A percentile compares a stretch with the other conserved stretches of the same genome.
phyloP scores from a whole-genome alignment of 371 early-diverging fungal genomes.

The Enteropsectra breve region DNA sequence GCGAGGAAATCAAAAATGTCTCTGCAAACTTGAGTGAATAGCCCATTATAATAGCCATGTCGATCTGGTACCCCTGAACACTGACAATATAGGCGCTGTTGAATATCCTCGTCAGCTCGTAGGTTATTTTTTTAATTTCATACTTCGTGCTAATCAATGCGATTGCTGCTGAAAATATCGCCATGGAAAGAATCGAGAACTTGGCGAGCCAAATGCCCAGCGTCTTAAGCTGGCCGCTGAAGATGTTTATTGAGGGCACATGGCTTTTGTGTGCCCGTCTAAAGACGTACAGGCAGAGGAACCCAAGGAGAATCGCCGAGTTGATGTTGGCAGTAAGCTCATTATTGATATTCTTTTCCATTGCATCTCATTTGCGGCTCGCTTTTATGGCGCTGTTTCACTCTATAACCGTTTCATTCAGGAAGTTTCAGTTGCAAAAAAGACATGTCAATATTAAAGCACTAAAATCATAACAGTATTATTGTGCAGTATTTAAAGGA shows the following conservation, averaged over 20 bases:
- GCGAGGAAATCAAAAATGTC: constrained; percentile 2
- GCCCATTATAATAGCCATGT: background rate
- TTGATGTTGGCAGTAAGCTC: background rate
- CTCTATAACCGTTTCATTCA: no score
- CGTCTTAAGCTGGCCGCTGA: background rate
- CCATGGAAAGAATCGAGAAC: background rate
- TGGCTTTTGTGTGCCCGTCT: background rate
- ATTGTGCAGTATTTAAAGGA: no score
- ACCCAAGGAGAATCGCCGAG: background rate
- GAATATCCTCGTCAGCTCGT: background rate
- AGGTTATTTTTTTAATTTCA: background rate
- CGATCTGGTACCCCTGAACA: background rate
- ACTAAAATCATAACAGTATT: no score
- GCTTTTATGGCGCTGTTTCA: background rate
- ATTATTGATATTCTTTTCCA: background rate
- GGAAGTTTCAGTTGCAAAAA: no score
- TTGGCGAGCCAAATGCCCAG: background rate
- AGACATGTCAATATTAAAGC: no score
- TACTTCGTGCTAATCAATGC: background rate
- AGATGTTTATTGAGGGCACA: background rate
- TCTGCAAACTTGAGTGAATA: constrained; percentile 6
- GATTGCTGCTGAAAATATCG: background rate
- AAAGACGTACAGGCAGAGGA: background rate
- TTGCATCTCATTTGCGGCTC: background rate
- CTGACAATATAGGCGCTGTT: background rate